Evolutionary conservation across 768 basidiomycete genomes (phyloP).

Genomic region (Mycena capillaripes): DNA sequence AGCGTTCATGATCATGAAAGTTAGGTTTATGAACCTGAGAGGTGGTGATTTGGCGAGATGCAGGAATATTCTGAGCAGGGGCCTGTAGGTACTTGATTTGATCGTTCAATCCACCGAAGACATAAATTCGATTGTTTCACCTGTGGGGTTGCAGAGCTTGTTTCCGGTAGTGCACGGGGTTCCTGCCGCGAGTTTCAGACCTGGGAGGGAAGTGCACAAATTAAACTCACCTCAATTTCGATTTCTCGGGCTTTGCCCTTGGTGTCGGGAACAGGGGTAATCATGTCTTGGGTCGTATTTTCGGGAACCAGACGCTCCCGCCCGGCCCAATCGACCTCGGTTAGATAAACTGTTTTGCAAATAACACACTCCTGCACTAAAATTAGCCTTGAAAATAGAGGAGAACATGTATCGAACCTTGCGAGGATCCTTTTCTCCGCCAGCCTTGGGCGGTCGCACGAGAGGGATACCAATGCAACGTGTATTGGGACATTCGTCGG

Average conservation of each 20-base stretch:
- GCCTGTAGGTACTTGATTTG: neutral
- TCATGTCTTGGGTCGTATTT: neutral
- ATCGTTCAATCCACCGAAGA: neutral
- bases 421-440: constrained; percentile 71
- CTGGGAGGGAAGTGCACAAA: neutral
- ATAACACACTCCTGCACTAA: constrained; percentile 80
- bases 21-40: neutral
- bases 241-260: constrained; percentile 21
- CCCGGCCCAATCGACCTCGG: constrained; percentile 66
- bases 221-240: constrained; percentile 9
- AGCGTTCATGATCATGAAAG: neutral
- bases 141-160: neutral
- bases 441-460: constrained; percentile 79
- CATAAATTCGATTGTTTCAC: neutral
- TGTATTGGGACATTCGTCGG: constrained; percentile 81
- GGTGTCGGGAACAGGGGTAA: neutral
- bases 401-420: constrained; percentile 63
- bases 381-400: constrained; percentile 18
- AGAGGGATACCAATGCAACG: constrained; percentile 88
- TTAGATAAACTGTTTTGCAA: constrained; percentile 72
- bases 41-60: neutral
- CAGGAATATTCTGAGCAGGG: neutral
- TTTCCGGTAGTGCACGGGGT: neutral
- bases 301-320: constrained; percentile 58
- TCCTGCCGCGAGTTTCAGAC: neutral